Base-by-base conservation (phyloP, 208 protist genomes). In the Trypanosomatidae sp. region DNA sequence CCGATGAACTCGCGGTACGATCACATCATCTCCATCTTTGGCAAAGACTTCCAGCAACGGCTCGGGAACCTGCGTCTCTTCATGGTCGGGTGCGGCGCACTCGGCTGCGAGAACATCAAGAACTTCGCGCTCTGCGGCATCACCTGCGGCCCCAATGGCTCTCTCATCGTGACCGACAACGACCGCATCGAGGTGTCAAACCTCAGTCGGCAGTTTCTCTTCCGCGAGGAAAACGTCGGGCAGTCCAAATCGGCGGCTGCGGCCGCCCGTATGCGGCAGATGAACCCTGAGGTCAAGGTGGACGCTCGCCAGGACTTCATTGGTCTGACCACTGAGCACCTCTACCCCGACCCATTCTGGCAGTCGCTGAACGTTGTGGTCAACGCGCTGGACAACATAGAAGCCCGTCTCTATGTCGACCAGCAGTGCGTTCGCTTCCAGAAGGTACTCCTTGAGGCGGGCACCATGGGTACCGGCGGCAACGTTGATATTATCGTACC, bases 121-220 rank as follows among this genome's bases (percentile, higher is more conserved):
- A 99, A 99, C 84, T 99, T 95, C 76, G 99, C 99, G n/a, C 84
- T 99, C 46, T 99, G 99, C 96, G 99, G 99, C 70, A 82, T 99
- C 71, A 88, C 90, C 43, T 97, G 91, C 75, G 90, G 87, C n/a
- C 28, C 59, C 39, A 81, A 73, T 67, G 96, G 96, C 30, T 81
- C 86, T 9, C 73, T 99, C 15, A 84, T 91, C 39, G 92, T 99
- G 10, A 99, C 99, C 7, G 99, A 99, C 88, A 99, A 99, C 90
- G 99, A 99, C 80, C 95, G 91, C 33, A 99, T 99, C 79, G 99
- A 99, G 82, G 98, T 98, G 71, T 99, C 97, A 15, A 99, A 99
- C 85, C 90, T 99, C 8, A 99, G 96, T 74, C 87, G 99, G 39
- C 99, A 99, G 88, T 99, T 99, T 83, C 91, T 99, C 30, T 99